phyloP scores from a whole-genome alignment of 2,329 filamentous ascomycete species.

The Paraconiothyrium brasiliense region DNA sequence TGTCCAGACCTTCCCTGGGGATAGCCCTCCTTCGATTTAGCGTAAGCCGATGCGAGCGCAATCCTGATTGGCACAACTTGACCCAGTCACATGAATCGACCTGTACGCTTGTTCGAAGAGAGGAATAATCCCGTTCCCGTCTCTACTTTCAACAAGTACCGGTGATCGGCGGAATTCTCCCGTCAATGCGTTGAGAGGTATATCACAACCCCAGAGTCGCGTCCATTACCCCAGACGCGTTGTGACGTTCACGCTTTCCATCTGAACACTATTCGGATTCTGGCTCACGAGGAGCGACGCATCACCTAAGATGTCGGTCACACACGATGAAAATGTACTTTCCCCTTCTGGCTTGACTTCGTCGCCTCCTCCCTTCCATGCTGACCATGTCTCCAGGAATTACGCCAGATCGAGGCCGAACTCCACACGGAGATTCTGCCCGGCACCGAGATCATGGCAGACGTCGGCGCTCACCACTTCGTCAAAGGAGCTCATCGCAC shows the following conservation, averaged over 20 bases:
- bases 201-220: slow-evolving; percentile 5
- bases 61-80: neutral
- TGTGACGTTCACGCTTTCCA: neutral
- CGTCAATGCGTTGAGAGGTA: neutral
- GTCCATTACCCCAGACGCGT: neutral
- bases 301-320: slow-evolving; percentile 19
- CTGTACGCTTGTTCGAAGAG: slow-evolving; percentile 4
- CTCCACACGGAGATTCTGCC: slow-evolving; percentile 64
- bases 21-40: neutral
- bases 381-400: slow-evolving; percentile 45
- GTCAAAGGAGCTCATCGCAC: slow-evolving; percentile 61
- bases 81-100: neutral
- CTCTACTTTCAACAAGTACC: neutral
- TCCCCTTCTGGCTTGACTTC: neutral
- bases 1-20: neutral
- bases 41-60: neutral
- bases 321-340: slow-evolving; percentile 20
- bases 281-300: neutral
- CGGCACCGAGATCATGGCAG: slow-evolving; percentile 68
- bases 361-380: neutral
- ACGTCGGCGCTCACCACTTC: slow-evolving; percentile 71
- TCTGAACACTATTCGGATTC: neutral
- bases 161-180: neutral
- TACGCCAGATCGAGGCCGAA: slow-evolving; percentile 60
- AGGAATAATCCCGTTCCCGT: neutral